phyloP scores from a whole-genome alignment of 2,329 filamentous ascomycete species.

The Clonostachys rosea region DNA sequence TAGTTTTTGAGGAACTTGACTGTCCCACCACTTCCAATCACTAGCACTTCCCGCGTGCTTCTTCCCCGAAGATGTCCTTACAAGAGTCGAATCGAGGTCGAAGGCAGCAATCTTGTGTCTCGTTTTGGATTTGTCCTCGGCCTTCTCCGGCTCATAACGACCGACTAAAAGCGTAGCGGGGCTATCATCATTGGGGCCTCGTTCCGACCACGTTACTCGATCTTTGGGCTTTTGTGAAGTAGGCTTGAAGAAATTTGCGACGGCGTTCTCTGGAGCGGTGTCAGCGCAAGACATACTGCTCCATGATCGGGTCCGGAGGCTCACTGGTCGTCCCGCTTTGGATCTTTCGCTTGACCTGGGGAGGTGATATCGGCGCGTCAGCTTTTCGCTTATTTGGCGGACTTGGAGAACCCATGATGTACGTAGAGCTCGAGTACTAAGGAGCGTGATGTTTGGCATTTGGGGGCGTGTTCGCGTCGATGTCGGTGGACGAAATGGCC shows the following conservation, averaged over 20 bases:
- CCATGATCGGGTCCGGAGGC: conserved; percentile 4
- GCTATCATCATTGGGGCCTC: conserved; percentile 44
- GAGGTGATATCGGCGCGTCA: conserved; percentile 45
- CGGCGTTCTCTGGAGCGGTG: conserved; percentile 50
- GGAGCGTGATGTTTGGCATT: not conserved
- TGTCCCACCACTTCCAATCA: conserved; percentile 96
- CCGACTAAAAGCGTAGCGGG: conserved; percentile 66
- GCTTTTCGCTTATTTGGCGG: conserved; percentile 25
- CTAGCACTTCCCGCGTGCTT: conserved; percentile 63
- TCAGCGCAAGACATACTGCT: conserved; percentile 7
- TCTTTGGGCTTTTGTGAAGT: conserved; percentile 79
- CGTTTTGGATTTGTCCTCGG: conserved; percentile 13
- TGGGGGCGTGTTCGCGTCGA: not conserved
- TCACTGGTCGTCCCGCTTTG: conserved; percentile 48
- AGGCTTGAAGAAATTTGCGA: conserved; percentile 86
- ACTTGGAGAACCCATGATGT: conserved; percentile 15
- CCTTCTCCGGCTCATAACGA: conserved; percentile 52
- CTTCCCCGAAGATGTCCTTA: conserved; percentile 75
- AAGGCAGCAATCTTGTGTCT: conserved; percentile 66
- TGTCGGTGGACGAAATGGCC: conserved; percentile 1
- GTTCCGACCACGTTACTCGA: conserved; percentile 65
- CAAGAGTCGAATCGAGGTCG: conserved; percentile 82
- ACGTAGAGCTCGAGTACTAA: not conserved
- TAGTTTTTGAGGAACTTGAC: conserved; percentile 62
- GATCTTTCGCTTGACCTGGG: conserved; percentile 45